Base-by-base conservation (phyloP, 352 stramenopile species). In the Phytophthora citrophthora region DNA sequence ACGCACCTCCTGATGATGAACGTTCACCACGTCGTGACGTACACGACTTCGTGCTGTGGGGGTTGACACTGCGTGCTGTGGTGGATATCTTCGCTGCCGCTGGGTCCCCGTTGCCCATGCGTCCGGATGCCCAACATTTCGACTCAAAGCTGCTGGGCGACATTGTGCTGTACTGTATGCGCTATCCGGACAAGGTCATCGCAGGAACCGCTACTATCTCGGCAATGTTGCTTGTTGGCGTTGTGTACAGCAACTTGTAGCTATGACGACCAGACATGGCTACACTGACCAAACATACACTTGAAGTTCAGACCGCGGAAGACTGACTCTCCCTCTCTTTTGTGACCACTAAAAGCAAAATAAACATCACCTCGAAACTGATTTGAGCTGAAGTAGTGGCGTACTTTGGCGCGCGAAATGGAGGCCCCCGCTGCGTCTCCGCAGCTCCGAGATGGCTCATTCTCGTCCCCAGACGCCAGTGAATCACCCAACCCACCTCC, bases 41-140 rank as follows among this genome's bases (percentile, higher is more conserved):
- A 27, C 56, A 89, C 29, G 85, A 95, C 63, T 95, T 94, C 54
- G 79, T 95, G 27, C 64, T 95, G n/a, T 95, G 87, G 87, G 87
- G 87, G 0, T 68, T 95, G 46, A 95, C 87, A 27, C 76, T 94
- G 36, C 80, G 79, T 51, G 90, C 89, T 48, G 71, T 93, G 41
- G 63, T 76, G 23, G 67, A 86, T 15, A 44, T 95, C 11, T 83
- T 91, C 44, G 7, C 46, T 5, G 52, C 72, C 13, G 80, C 70
- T 5, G 72, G 68, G 6, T 66, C 13, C 23, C 76, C 80, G 27
- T 48, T 91, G 56, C 78, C 80, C 11, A 81, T 90, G 68, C 63
- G 71, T 52, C 66, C 76, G 16, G 67, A 81, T n/a, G 41, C 61
- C n/a, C 81, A 80, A 34, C 79, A 75, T 16, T 92, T 92, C 54